Base-by-base conservation (phyloP, 78 protist genomes). In the Dictyostelium citrinum region DNA sequence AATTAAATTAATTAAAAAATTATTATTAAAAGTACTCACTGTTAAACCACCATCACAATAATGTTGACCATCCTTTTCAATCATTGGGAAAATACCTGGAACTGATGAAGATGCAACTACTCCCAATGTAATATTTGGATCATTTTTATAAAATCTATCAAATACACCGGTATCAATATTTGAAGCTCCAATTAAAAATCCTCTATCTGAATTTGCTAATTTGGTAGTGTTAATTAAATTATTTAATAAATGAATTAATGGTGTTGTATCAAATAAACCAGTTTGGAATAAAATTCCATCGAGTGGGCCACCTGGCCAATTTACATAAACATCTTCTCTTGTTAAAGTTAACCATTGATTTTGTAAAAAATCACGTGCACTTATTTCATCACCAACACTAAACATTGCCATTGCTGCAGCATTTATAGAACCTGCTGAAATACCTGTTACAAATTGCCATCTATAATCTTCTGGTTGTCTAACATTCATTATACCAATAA, bases 401-500 rank as follows among this genome's bases (percentile, higher is more conserved):
- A 29, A 88, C 93, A 88, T 88, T 61, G 81, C 81, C n/a, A 78
- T 64, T n/a, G 64, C 85, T n/a, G 85, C 93, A 41, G 93, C 93
- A 88, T 88, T 88, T 2, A 88, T 88, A 20, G 85, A 39, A 45
- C 93, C 93, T 22, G 93, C 93, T 14, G 76, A 49, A 24, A 88
- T 46, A 67, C 93, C 93, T 39, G 85, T 88, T 1, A 24, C 85
- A 43, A 88, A 35, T 29, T 58, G 64, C 93, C 93, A 88, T 58
- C 46, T 3, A 12, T 58, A 8, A 33, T 88, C 93, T 29, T 35
- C n/a, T 33, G 78, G 61, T 17, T 67, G n/a, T 43, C 90, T 77
- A 5, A 33, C 77, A 16, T 70, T 33, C 37, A 68, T n/a, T 14
- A 68, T 68, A 68, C 76, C 76, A 1, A 29, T 29, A 5, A 68